Evolutionary conservation across 257 asterid species (phyloP), one percentile per base, ranked within the genome.

Genomic region (Nicotiana obtusifolia): DNA sequence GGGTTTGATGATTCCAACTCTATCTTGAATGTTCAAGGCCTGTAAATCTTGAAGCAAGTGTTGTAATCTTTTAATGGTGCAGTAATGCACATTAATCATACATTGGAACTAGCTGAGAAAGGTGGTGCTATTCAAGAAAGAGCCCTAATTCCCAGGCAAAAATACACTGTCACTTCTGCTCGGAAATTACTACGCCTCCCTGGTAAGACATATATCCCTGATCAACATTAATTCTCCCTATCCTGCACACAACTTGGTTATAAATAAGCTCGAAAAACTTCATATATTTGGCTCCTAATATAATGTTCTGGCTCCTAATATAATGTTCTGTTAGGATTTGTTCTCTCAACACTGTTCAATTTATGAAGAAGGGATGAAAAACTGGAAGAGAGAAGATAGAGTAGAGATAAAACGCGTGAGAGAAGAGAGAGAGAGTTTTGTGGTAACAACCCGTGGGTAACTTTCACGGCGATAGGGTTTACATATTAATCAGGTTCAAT

Each of bases 71-170:
- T 44, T n/a, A 22, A 61, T 76, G 53, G 68, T 82, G 89, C 83
- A 85, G 93, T 71, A 80, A 69, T 69, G 62, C 79, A 84, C 52
- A 85, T 73, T 85, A 37, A 82, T 85, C 86, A 86, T 37, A 88
- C 92, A 77, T 89, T 64, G 92, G 86, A 83, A 84, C 76, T 83
- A 62, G 89, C 44, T 20, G 84, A 83, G 41, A 81, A 16, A 22
- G 83, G 78, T 82, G 86, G 20, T 64, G 83, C 81, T 76, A 84
- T 61, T 78, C 78, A 82, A 81, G 86, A 65, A 41, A 73, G 56
- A 81, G 82, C 7, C 62, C 35, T 71, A 75, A 64, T 82, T 89
- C 61, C 88, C 90, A 83, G 80, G 60, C 83, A 41, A 73, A 83
- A 66, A 30, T 22, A 80, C 31, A 41, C 87, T 9, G 59, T 82